These are phyloP conservation scores for Fusarium algeriense DNA, from an alignment of 2,329 filamentous ascomycete genomes.

Conservation along the genomic window DNA sequence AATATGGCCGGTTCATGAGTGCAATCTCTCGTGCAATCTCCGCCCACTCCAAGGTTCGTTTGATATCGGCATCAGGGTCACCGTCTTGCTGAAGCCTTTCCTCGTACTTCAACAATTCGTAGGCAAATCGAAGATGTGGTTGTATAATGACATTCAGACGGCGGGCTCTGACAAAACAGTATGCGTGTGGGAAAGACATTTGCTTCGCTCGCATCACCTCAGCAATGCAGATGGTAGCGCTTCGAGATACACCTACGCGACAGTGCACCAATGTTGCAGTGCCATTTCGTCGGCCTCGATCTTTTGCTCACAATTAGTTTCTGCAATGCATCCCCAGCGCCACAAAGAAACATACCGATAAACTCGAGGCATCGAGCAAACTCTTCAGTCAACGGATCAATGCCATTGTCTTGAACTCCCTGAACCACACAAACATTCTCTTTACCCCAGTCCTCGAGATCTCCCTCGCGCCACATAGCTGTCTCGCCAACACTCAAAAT, in stretches of 20 bases:
- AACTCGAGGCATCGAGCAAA: slow-evolving; percentile 90
- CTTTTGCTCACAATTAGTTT: slow-evolving; percentile 60
- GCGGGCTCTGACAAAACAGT: slow-evolving; percentile 94
- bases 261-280: slow-evolving; percentile 95
- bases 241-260: slow-evolving; percentile 93
- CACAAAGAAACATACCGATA: slow-evolving; percentile 77
- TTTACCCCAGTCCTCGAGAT: slow-evolving; percentile 77
- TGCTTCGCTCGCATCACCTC: slow-evolving; percentile 89
- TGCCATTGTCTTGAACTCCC: slow-evolving; percentile 94
- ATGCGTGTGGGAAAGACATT: slow-evolving; percentile 89
- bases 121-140: slow-evolving; percentile 92
- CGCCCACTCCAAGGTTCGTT: slow-evolving; percentile 90
- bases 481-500: slow-evolving; percentile 94
- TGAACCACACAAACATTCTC: slow-evolving; percentile 86
- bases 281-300: slow-evolving; percentile 79
- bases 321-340: neutral
- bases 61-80: slow-evolving; percentile 60
- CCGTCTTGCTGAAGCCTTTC: slow-evolving; percentile 74
- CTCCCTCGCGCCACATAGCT: slow-evolving; percentile 80
- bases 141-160: slow-evolving; percentile 98
- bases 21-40: slow-evolving; percentile 91
- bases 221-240: slow-evolving; percentile 98
- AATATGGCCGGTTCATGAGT: slow-evolving; percentile 95
- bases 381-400: slow-evolving; percentile 88
- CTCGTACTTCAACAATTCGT: slow-evolving; percentile 97